phyloP scores from a whole-genome alignment of 164 flowering plant species.

The Liquidambar formosana region DNA sequence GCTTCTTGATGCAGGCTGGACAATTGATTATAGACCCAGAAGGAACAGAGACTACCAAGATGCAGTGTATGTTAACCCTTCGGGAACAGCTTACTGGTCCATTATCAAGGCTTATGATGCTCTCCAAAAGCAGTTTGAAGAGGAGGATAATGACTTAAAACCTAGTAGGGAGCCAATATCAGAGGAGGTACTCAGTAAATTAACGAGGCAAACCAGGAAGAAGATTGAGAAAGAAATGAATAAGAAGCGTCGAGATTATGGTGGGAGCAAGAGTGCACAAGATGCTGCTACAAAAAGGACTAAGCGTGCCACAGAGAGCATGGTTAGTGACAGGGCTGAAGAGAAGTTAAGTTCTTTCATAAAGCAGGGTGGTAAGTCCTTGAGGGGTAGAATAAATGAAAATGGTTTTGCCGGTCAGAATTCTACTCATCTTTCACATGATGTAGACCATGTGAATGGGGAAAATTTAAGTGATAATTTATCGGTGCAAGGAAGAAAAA shows the following conservation, averaged over 20 bases:
- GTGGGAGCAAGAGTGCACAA: conserved; percentile 22
- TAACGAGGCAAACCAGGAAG: conserved; percentile 74
- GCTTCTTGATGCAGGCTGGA: conserved; percentile 76
- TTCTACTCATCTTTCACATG: conserved; percentile 16
- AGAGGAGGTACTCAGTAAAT: conserved; percentile 59
- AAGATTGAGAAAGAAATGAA: conserved; percentile 62
- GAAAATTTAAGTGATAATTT: conserved; percentile 16
- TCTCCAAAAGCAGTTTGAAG: conserved; percentile 55
- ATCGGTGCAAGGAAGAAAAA: conserved; percentile 53
- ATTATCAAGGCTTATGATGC: conserved; percentile 77
- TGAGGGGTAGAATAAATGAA: conserved; percentile 34
- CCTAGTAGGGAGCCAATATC: conserved; percentile 45
- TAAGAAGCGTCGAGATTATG: conserved; percentile 39
- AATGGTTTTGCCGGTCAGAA: conserved; percentile 21
- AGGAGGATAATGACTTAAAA: conserved; percentile 30
- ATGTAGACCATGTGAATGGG: conserved; percentile 16
- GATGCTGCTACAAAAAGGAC: conserved; percentile 20
- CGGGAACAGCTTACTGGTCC: conserved; percentile 75
- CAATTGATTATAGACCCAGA: conserved; percentile 73
- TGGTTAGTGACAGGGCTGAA: conserved; percentile 38
- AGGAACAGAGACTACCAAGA: conserved; percentile 72
- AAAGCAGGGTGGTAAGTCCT: conserved; percentile 40
- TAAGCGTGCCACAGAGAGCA: conserved; percentile 33
- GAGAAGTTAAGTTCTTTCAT: conserved; percentile 39
- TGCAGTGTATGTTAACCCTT: conserved; percentile 65